Conservation (phyloP, 1,284 basidiomycete species). For the Ceratobasidium theobromae region DNA sequence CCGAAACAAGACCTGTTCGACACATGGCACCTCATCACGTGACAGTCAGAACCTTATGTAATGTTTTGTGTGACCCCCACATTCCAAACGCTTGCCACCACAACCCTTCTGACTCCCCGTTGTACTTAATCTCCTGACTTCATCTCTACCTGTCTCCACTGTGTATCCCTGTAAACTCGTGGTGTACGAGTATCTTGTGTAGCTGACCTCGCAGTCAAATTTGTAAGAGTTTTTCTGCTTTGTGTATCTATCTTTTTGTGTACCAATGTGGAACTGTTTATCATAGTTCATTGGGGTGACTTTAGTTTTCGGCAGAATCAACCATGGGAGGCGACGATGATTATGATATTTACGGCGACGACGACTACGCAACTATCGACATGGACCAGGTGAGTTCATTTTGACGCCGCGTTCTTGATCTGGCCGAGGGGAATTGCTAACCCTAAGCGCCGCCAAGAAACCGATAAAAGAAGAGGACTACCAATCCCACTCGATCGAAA, state of each 20-base stretch:
- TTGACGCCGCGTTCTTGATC: constrained; percentile 8
- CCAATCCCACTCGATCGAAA: constrained; percentile 22
- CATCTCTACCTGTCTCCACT: constrained; percentile 13
- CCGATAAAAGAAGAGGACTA: constrained; percentile 3
- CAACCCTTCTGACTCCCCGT: constrained; percentile 12
- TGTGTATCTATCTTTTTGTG: constrained; percentile 1
- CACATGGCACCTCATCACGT: background rate
- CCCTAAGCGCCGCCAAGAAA: constrained; percentile 20
- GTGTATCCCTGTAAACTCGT: constrained; percentile 31
- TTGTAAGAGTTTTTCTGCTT: constrained; percentile 32
- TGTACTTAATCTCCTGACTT: background rate
- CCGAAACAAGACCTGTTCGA: no score
- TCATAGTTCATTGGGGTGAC: constrained; percentile 22
- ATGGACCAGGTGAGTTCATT: constrained; percentile 9
- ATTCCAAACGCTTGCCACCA: constrained; percentile 7
- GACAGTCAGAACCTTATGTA: background rate
- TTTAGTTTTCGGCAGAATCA: constrained; percentile 14
- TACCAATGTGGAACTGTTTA: constrained; percentile 15
- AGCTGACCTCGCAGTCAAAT: constrained; percentile 29
- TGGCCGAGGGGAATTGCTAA: background rate
- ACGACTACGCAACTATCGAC: constrained; percentile 24
- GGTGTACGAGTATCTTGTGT: constrained; percentile 33
- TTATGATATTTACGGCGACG: constrained; percentile 37
- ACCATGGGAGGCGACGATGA: constrained; percentile 35
- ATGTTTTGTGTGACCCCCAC: background rate